These are phyloP conservation scores for Curvularia sp. DNA, from an alignment of 2,329 filamentous ascomycete genomes.

Conservation along the genomic window DNA sequence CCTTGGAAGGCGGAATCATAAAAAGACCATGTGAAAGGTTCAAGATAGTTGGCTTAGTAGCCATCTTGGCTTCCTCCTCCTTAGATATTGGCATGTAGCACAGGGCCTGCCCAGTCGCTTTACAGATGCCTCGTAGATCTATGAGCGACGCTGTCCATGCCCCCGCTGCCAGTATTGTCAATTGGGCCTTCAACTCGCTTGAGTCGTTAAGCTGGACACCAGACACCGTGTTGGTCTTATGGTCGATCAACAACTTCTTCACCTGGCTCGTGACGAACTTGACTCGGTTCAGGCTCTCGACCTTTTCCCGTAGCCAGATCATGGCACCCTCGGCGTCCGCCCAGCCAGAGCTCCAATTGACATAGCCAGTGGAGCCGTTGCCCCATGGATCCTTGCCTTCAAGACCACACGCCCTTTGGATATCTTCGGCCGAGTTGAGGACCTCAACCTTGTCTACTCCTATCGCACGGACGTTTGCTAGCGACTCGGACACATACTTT, in stretches of 20 bases:
- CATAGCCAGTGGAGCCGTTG: constrained; percentile 70
- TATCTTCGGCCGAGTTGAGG: constrained; percentile 49
- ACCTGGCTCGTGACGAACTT: constrained; percentile 61
- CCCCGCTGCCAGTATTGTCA: constrained; percentile 82
- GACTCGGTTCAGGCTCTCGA: constrained; percentile 62
- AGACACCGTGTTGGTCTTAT: constrained; percentile 52
- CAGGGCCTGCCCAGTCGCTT: constrained; percentile 82
- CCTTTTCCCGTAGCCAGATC: constrained; percentile 66
- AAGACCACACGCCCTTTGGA: constrained; percentile 51
- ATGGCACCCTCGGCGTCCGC: constrained; percentile 77
- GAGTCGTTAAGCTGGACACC: constrained; percentile 66
- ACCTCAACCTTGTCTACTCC: constrained; percentile 52
- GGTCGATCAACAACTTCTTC: constrained; percentile 51
- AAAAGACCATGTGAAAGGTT: constrained; percentile 77
- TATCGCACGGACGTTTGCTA: constrained; percentile 45
- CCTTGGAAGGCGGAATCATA: constrained; percentile 70
- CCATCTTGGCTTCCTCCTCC: constrained; percentile 71
- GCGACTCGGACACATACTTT: constrained; percentile 50
- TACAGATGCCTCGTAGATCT: constrained; percentile 76
- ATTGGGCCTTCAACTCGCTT: constrained; percentile 65
- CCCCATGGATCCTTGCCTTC: constrained; percentile 49
- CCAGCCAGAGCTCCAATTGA: constrained; percentile 80
- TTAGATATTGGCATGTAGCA: constrained; percentile 78
- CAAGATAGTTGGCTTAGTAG: constrained; percentile 73
- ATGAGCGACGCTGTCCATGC: constrained; percentile 84